A percentile compares a stretch with the other conserved stretches of the same genome.
Evolutionary conservation across 495 filamentous ascomycete species (phyloP).

Genomic region (Saxophila tyrrhenica): DNA sequence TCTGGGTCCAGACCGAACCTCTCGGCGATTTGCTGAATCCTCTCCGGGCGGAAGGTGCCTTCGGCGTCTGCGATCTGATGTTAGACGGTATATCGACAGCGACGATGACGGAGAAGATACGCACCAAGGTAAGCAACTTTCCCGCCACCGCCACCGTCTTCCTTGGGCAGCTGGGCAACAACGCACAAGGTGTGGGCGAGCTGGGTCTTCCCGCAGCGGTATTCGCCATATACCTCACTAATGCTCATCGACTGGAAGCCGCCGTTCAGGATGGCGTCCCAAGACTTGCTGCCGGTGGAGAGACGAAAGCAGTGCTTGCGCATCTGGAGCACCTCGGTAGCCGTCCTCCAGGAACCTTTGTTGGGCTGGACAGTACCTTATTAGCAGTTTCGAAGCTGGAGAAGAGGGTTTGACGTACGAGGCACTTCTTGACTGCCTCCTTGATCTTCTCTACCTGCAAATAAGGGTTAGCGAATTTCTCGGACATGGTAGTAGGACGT

Average conservation of each 20-base stretch:
- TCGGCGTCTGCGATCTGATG: slow-evolving; percentile 50
- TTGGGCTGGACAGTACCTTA: slow-evolving; percentile 41
- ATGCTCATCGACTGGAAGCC: slow-evolving; percentile 75
- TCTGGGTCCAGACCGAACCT: slow-evolving; percentile 60
- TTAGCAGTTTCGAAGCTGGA: not conserved
- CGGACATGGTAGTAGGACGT: too few species aligned
- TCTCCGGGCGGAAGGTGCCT: slow-evolving; percentile 66
- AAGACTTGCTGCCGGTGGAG: slow-evolving; percentile 65
- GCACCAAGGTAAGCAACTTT: slow-evolving; percentile 67
- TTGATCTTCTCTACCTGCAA: slow-evolving; percentile 78
- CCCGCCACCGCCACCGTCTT: slow-evolving; percentile 62
- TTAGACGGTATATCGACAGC: not conserved
- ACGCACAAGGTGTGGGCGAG: slow-evolving; percentile 32
- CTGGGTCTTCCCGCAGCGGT: slow-evolving; percentile 64
- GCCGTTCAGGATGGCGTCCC: slow-evolving; percentile 61
- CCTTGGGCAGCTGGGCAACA: slow-evolving; percentile 37
- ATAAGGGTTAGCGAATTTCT: too few species aligned
- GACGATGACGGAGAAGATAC: not conserved
- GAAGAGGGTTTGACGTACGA: slow-evolving; percentile 34
- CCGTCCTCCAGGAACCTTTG: slow-evolving; percentile 62
- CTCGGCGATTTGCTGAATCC: slow-evolving; percentile 61
- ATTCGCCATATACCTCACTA: slow-evolving; percentile 63
- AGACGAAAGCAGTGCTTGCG: slow-evolving; percentile 58
- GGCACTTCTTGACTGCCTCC: slow-evolving; percentile 60
- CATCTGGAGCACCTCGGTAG: slow-evolving; percentile 56